Conservation (phyloP, 1,139 yeast genomes). For the Arxiozyma telluris region DNA sequence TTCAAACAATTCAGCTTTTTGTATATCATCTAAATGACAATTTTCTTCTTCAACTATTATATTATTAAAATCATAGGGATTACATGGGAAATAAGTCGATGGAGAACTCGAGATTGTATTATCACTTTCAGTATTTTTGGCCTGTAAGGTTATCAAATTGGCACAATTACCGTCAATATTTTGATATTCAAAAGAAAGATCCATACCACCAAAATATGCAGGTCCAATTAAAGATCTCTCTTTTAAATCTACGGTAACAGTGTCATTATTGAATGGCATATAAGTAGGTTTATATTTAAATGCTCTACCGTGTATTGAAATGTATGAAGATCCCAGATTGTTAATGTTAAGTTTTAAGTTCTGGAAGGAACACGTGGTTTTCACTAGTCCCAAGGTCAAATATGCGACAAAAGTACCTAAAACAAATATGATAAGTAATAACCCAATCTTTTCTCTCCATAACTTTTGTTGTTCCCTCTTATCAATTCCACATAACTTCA, state of each 20-base stretch:
- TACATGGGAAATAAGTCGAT: conserved; percentile 90
- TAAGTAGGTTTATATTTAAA: conserved; percentile 60
- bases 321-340: conserved; percentile 47
- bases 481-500: conserved; percentile 65
- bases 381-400: conserved; percentile 85
- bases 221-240: conserved; percentile 74
- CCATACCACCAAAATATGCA: conserved; percentile 78
- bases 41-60: conserved; percentile 71
- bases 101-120: conserved; percentile 54
- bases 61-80: conserved; percentile 60
- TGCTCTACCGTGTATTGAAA: conserved; percentile 76
- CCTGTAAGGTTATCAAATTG: conserved; percentile 57
- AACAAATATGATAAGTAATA: conserved; percentile 63
- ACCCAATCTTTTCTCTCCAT: conserved; percentile 92
- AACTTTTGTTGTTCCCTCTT: conserved; percentile 82
- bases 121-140: conserved; percentile 50
- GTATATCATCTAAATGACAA: conserved; percentile 69
- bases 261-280: conserved; percentile 41
- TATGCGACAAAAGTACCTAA: conserved; percentile 77
- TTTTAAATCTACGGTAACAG: not conserved
- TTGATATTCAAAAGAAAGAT: conserved; percentile 83
- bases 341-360: conserved; percentile 47
- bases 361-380: conserved; percentile 57
- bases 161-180: conserved; percentile 92
- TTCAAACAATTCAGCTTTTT: conserved; percentile 58